Conservation (phyloP, 179 eudicot genomes). For the Actinidia polygama region DNA sequence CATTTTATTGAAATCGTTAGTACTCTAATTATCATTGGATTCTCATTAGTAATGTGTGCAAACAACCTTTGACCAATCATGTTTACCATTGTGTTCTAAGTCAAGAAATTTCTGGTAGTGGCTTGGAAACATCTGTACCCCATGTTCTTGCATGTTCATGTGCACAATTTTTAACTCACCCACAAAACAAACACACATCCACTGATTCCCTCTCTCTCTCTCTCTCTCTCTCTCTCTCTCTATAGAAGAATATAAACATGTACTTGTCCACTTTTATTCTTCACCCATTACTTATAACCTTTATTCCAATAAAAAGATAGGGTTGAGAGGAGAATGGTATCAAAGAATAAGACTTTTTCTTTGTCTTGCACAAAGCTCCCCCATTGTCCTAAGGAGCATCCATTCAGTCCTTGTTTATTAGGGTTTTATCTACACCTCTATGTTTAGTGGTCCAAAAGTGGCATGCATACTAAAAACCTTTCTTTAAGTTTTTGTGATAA, state of each 20-base stretch:
- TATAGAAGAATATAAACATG: no score
- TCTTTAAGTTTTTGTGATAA: neutral
- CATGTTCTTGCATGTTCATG: constrained; percentile 41
- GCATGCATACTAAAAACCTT: neutral
- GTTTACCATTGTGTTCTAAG: constrained; percentile 18
- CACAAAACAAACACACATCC: no score
- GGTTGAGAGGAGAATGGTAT: constrained; percentile 41
- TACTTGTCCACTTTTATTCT: neutral
- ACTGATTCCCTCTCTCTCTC: neutral
- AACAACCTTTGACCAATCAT: constrained; percentile 41
- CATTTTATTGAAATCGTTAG: no score
- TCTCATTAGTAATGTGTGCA: constrained; percentile 9
- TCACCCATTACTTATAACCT: constrained; percentile 20
- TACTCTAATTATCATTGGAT: constrained; percentile 20
- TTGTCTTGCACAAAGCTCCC: constrained; percentile 35
- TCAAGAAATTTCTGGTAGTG: constrained; percentile 18
- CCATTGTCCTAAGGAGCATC: neutral
- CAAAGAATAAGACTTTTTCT: constrained; percentile 43
- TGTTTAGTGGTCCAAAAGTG: neutral
- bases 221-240: no score
- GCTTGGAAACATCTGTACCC: constrained; percentile 35
- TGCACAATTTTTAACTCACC: neutral
- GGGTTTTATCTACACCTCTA: neutral
- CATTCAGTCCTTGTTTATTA: neutral
- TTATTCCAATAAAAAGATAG: constrained; percentile 42